Base-by-base conservation (phyloP, 2,329 filamentous ascomycete genomes). In the Rugonectria rugulosa region DNA sequence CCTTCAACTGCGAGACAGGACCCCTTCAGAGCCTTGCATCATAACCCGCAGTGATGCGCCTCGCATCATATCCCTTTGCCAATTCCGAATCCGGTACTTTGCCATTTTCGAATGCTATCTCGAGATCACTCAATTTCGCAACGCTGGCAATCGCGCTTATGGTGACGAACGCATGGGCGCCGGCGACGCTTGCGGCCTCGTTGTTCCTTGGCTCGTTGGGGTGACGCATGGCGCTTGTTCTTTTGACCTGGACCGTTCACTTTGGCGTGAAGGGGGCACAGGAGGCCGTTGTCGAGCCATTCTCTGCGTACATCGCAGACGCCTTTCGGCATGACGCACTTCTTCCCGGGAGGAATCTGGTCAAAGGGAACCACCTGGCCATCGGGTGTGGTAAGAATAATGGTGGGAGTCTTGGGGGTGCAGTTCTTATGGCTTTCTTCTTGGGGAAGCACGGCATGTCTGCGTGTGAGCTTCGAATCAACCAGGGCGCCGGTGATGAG, bases 341-440 rank as follows among this genome's bases (percentile, higher is more conserved):
- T 40, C 14, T 24, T 32, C 36, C 60, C 53, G 1, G 3, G 12
- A 10, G 56, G 41, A 8, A 49, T 27, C 15, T 41, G 3, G 6
- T 57, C 47, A 11, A 24, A 37, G 10, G 29, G 17, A 15, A 43
- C 27, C 6, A 37, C 17, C 2, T 41, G 17, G 34, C 56, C 53
- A 7, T 26, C 17, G 11, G 59, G 53, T 10, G 45, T 42, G 4
- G 59, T 60, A 14, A 63, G 19, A 4, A 59, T 43, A 51, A 63
- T 57, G 19, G 10, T 32, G 20, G 49, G 50, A n/a, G 42, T 20
- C 4, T 40, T 4, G 7, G 27, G 24, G 20, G 37, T 14, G 24
- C 19, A 29, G 15, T 6, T 9, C 31, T 17, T 5, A n/a, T 38
- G 15, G 17, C 11, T 24, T n/a, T 34, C n/a, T 24, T 40, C 15